Conservation (phyloP, 768 basidiomycete genomes). For the Ramaria sp. region DNA sequence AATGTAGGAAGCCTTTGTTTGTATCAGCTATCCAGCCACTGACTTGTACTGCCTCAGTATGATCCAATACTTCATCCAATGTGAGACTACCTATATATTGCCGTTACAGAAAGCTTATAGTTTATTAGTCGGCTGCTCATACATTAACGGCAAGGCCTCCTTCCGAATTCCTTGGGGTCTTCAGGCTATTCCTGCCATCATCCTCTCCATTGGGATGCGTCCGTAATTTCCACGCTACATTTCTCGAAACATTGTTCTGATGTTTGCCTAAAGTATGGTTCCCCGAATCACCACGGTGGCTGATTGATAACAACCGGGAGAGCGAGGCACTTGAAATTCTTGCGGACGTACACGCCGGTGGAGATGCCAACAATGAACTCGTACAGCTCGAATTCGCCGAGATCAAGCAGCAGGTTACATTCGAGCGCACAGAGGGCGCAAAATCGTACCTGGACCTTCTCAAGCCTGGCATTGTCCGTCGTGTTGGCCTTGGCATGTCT, state of each 20-base stretch:
- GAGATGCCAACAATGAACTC: constrained; percentile 45
- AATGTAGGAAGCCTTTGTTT: constrained; percentile 24
- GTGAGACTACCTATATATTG: constrained; percentile 3
- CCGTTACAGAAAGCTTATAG: constrained; percentile 4
- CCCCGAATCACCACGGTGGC: constrained; percentile 50
- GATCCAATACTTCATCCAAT: constrained; percentile 66
- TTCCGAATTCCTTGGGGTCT: constrained; percentile 78
- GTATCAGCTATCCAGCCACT: not conserved
- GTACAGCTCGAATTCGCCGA: constrained; percentile 64
- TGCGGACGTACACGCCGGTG: constrained; percentile 63
- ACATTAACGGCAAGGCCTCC: constrained; percentile 57
- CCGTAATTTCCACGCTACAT: constrained; percentile 41
- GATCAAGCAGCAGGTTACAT: constrained; percentile 39
- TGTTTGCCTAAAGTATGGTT: constrained; percentile 9
- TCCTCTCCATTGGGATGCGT: constrained; percentile 57
- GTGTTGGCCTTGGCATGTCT: constrained; percentile 58
- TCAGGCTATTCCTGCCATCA: constrained; percentile 67
- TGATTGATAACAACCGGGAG: constrained; percentile 50
- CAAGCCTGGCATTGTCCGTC: constrained; percentile 54
- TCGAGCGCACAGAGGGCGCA: constrained; percentile 52
- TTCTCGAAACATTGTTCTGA: not conserved
- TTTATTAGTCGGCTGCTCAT: constrained; percentile 46
- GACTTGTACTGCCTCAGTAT: constrained; percentile 17
- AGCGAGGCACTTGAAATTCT: constrained; percentile 61
- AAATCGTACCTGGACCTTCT: constrained; percentile 60